These are phyloP conservation scores for Thielaviopsis ethacetica DNA, from an alignment of 2,329 filamentous ascomycete species.

Conservation along the genomic window DNA sequence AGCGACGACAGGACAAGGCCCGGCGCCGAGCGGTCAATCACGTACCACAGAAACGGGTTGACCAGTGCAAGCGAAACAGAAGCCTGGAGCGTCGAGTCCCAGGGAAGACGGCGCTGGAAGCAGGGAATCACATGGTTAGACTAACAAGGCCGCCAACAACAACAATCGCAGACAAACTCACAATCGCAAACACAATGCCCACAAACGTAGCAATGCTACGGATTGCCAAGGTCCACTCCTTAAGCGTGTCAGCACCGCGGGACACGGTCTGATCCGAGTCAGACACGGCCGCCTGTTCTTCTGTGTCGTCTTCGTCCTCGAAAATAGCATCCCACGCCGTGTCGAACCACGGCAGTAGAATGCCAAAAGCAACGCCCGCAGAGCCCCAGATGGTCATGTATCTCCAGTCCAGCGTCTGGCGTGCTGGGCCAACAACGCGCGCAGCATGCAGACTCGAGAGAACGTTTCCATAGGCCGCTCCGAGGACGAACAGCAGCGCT, in stretches of 20 bases:
- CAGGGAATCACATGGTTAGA: neutral
- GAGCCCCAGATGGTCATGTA: constrained; percentile 73
- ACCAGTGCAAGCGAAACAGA: constrained; percentile 77
- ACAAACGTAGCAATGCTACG: constrained; percentile 44
- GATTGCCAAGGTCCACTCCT: constrained; percentile 56
- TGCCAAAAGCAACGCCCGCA: constrained; percentile 61
- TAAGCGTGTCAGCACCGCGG: constrained; percentile 25
- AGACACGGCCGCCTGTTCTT: constrained; percentile 16
- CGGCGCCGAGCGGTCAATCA: constrained; percentile 77
- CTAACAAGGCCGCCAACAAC: neutral
- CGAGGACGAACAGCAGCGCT: constrained; percentile 57
- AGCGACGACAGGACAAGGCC: constrained; percentile 66
- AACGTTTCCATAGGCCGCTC: constrained; percentile 28
- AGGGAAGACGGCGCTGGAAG: constrained; percentile 41
- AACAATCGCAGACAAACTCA: constrained; percentile 23
- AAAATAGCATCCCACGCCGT: constrained; percentile 47
- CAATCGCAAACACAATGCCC: constrained; percentile 54
- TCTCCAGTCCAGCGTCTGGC: constrained; percentile 27
- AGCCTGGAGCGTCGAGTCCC: constrained; percentile 88
- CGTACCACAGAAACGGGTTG: constrained; percentile 90
- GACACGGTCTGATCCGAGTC: neutral
- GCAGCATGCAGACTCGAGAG: constrained; percentile 2
- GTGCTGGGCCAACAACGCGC: neutral
- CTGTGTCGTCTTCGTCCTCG: constrained; percentile 21
- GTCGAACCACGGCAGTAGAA: constrained; percentile 72